phyloP scores from a whole-genome alignment of 1,284 basidiomycete genomes.

The Trichosporon faecale region DNA sequence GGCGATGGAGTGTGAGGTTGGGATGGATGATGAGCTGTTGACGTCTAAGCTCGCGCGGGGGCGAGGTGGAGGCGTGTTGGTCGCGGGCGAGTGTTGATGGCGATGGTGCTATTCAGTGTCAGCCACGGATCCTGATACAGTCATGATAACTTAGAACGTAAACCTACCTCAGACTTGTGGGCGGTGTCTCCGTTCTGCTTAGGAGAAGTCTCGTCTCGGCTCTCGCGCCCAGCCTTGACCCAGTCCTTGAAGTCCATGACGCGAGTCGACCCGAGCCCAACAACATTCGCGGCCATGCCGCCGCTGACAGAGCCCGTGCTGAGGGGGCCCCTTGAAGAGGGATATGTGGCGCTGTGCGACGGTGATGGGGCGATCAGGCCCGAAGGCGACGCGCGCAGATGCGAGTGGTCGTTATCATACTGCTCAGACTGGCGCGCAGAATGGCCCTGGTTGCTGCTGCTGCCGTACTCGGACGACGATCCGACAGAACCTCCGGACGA shows the following conservation, averaged over 20 bases:
- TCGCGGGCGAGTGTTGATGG: not conserved
- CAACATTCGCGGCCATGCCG: conserved; percentile 9
- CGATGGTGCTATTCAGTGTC: conserved; percentile 1
- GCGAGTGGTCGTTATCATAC: not conserved
- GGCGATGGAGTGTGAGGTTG: conserved; percentile 15
- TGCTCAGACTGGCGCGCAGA: not conserved
- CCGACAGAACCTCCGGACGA: conserved; percentile 7
- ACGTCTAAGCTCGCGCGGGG: not conserved
- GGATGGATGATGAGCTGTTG: conserved; percentile 12
- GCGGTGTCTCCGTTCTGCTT: not conserved
- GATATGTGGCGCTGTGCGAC: not conserved
- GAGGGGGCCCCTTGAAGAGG: conserved; percentile 1
- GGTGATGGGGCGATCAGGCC: conserved; percentile 11
- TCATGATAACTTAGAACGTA: not conserved
- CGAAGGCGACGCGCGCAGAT: not conserved
- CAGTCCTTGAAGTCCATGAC: conserved; percentile 29
- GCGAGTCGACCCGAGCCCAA: conserved; percentile 24
- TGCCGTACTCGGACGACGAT: conserved; percentile 5
- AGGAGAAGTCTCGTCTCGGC: not conserved
- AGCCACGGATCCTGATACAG: not conserved
- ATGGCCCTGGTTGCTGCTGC: not conserved
- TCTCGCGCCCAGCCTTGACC: conserved; percentile 26
- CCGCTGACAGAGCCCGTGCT: conserved; percentile 9
- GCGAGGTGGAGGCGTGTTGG: conserved; percentile 3
- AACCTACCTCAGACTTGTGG: conserved; percentile 1